Percentiles rank a stretch among this genome's conserved stretches.
phyloP scores from a whole-genome alignment of 495 filamentous ascomycete species.

The Podospora pseudopauciseta region DNA sequence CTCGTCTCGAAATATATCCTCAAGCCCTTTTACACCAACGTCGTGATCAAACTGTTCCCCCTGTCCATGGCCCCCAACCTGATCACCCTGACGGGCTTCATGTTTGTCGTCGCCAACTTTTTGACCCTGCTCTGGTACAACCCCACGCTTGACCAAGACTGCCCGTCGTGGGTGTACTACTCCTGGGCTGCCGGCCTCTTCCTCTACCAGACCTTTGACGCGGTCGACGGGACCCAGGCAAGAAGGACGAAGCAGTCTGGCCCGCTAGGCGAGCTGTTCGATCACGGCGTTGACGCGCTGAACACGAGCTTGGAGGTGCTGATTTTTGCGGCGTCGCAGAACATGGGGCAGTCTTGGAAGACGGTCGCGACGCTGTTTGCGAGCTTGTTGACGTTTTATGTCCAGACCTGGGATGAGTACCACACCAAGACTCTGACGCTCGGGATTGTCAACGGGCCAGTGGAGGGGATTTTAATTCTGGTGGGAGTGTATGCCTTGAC shows the following conservation, averaged over 20 bases:
- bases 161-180: constrained; percentile 90
- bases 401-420: constrained; percentile 99
- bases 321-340: constrained; percentile 86
- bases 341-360: constrained; percentile 88
- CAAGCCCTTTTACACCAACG: constrained; percentile 95
- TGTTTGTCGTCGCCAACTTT: constrained; percentile 87
- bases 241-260: constrained; percentile 89
- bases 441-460: constrained; percentile 88
- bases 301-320: constrained; percentile 93
- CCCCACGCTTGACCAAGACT: constrained; percentile 88
- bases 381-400: constrained; percentile 76
- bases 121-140: constrained; percentile 94
- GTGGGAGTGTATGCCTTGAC: constrained; percentile 81
- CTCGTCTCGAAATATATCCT: constrained; percentile 84
- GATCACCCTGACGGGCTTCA: constrained; percentile 89
- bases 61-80: constrained; percentile 86
- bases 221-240: constrained; percentile 92
- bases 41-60: constrained; percentile 90
- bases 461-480: constrained; percentile 88
- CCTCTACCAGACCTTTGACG: constrained; percentile 97
- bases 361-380: constrained; percentile 83
- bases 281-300: constrained; percentile 94
- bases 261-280: constrained; percentile 92
- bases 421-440: constrained; percentile 94
- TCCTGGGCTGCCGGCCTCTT: constrained; percentile 87